A percentile compares a stretch with the other conserved stretches of the same genome.
These are phyloP conservation scores for Sequoiadendron giganteum DNA, from an alignment of 75 land plant genomes.

Conservation along the genomic window DNA sequence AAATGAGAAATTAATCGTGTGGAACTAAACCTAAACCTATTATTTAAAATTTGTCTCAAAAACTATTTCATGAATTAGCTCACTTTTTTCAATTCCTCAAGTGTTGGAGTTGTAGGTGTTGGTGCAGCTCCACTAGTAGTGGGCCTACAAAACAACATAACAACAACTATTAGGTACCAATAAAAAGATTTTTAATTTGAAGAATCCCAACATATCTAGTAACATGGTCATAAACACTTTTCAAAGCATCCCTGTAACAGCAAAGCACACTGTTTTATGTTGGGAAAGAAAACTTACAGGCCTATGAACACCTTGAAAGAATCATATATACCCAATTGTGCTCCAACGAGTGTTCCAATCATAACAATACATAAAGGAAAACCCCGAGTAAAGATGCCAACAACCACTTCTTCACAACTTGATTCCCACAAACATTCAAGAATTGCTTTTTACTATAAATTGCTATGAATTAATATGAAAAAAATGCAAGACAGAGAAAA, in stretches of 20 bases:
- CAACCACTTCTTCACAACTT: constrained; percentile 33
- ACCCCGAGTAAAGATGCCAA: constrained; percentile 40
- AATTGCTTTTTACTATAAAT: not conserved
- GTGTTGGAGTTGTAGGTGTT: constrained; percentile 14
- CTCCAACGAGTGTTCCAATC: constrained; percentile 52
- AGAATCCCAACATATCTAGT: not conserved
- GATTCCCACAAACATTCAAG: not conserved
- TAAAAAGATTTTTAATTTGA: not conserved
- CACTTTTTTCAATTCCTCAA: constrained; percentile 3
- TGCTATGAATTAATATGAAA: not conserved
- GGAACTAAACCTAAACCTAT: not conserved
- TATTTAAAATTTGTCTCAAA: not conserved
- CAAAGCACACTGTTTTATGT: not conserved
- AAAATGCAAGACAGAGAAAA: not conserved
- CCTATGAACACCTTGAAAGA: constrained; percentile 55
- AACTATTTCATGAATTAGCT: not conserved
- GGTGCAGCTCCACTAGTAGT: constrained; percentile 37
- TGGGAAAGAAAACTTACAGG: constrained; percentile 26
- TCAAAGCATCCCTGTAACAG: not conserved
- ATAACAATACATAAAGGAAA: constrained; percentile 43
- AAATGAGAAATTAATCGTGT: not conserved
- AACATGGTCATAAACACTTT: not conserved
- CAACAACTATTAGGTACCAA: not conserved
- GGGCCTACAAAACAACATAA: constrained; percentile 21
- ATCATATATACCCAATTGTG: constrained; percentile 53